A percentile compares a stretch with the other conserved stretches of the same genome.
Evolutionary conservation across 2,329 filamentous ascomycete species (phyloP).

Genomic region (Neonectria ditissima): DNA sequence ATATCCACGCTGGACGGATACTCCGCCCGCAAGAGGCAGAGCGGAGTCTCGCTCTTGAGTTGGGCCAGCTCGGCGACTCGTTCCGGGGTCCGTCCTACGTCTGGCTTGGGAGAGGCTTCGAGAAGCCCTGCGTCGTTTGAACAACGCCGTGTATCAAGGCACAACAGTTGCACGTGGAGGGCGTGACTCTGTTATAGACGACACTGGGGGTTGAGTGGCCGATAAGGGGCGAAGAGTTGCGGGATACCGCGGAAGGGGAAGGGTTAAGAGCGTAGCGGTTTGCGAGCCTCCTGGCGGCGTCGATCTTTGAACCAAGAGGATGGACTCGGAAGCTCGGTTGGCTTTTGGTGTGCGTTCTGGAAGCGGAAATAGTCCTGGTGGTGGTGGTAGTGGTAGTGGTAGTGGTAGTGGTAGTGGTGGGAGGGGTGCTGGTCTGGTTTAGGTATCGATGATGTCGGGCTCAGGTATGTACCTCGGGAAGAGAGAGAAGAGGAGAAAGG

Average conservation of each 20-base stretch:
- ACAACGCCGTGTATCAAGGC: constrained; percentile 30
- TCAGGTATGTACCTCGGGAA: constrained; percentile 36
- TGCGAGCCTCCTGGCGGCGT: not conserved
- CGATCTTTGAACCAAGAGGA: constrained; percentile 16
- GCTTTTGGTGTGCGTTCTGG: constrained; percentile 25
- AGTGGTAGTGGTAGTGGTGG: too few species aligned
- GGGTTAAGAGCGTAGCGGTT: constrained; percentile 14
- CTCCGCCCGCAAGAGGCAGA: constrained; percentile 58
- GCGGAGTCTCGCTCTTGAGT: constrained; percentile 55
- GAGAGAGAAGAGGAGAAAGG: constrained; percentile 38
- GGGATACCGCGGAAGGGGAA: constrained; percentile 7
- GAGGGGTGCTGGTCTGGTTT: constrained; percentile 38
- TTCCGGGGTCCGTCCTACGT: constrained; percentile 24
- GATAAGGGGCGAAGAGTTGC: constrained; percentile 10
- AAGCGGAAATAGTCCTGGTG: constrained; percentile 33
- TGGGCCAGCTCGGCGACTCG: constrained; percentile 55
- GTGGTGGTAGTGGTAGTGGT: too few species aligned
- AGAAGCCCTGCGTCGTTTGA: constrained; percentile 37
- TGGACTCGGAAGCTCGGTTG: constrained; percentile 8
- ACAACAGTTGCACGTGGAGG: constrained; percentile 13
- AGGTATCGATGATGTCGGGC: constrained; percentile 43
- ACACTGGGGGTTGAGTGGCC: constrained; percentile 7
- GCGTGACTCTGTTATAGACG: constrained; percentile 21
- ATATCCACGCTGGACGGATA: constrained; percentile 47
- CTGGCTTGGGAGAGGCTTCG: constrained; percentile 32